phyloP scores from a whole-genome alignment of 371 early-diverging fungal genomes.

The Catenaria anguillulae region DNA sequence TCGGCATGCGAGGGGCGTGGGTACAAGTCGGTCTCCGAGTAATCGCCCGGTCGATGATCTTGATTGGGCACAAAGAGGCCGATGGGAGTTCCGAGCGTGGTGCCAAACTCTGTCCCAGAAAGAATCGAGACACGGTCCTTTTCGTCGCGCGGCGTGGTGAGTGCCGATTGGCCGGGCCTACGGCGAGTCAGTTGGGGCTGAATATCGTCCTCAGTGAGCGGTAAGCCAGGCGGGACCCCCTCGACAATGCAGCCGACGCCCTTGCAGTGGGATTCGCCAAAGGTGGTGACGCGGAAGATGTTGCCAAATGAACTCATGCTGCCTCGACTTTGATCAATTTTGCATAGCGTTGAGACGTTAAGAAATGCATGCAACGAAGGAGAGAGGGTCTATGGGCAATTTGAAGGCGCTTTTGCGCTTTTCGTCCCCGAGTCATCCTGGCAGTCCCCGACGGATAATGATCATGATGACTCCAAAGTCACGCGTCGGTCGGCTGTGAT shows the following conservation, averaged over 20 bases:
- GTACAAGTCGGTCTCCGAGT: slow-evolving; percentile 76
- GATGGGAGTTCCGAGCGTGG: slow-evolving; percentile 89
- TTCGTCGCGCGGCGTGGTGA: slow-evolving; percentile 90
- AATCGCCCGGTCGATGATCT: slow-evolving; percentile 92
- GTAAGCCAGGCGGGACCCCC: slow-evolving; percentile 86
- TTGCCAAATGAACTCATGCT: background rate
- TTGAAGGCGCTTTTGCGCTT: too few species aligned
- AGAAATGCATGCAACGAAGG: too few species aligned
- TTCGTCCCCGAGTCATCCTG: too few species aligned
- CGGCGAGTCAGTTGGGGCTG: slow-evolving; percentile 82
- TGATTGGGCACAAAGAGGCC: slow-evolving; percentile 79
- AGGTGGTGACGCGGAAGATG: slow-evolving; percentile 63
- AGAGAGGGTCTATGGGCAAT: too few species aligned
- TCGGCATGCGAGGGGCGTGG: slow-evolving; percentile 95
- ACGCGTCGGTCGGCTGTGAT: too few species aligned
- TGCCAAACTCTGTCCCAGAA: slow-evolving; percentile 85
- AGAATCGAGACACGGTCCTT: slow-evolving; percentile 79
- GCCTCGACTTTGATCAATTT: too few species aligned
- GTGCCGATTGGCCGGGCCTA: slow-evolving; percentile 84
- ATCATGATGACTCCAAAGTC: too few species aligned
- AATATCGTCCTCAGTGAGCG: slow-evolving; percentile 73
- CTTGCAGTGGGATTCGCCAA: slow-evolving; percentile 95
- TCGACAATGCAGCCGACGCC: slow-evolving; percentile 93
- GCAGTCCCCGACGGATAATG: too few species aligned
- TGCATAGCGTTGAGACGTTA: too few species aligned